Evolutionary conservation across 2,329 filamentous ascomycete species (phyloP), one percentile per base, ranked within the genome.

Genomic region (Aspergillus udagawae): DNA sequence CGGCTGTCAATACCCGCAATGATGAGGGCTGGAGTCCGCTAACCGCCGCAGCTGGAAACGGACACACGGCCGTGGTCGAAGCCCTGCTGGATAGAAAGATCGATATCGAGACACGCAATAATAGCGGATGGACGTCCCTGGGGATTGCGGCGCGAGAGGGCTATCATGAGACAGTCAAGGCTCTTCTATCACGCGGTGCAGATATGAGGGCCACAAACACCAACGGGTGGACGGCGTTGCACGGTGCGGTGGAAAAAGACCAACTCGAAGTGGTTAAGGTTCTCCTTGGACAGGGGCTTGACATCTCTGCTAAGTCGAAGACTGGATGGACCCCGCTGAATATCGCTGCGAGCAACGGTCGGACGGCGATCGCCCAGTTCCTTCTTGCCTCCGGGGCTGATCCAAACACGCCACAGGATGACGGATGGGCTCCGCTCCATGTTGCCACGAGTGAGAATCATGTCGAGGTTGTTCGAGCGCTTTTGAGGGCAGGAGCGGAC

Each of bases 401-500:
- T 17, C 20, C 28, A 1, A 41, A 52, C 3, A 32, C 9, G 1
- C n/a, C 41, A 1, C 12, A 51, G 41, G 49, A 52, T 7, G 12
- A 35, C 32, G 49, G 49, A 20, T 52, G 41, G 54, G 52, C 42
- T 7, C 25, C 54, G 3, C 20, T 55, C 42, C 54, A 52, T 27
- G 17, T 51, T 2, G 54, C 54, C 17, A 17, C 38, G 3, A 7
- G 9, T 17, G 41, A 52, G 12, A 45, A 45, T 2, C n/a, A 48
- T 1, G 20, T 29, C 7, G 49, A 52, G 29, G 41, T 55, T 9
- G 41, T 48, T 1, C n/a, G 35, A 27, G 41, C n/a, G 12, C 4
- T 55, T 28, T 12, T 55, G 28, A 38, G 27, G 42, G 49, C 54
- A 14, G 54, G 54, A 8, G 49, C 54, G 1, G 38, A 52, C 32